Base-by-base conservation (phyloP, 2,329 filamentous ascomycete genomes). In the Aureobasidium sp. region DNA sequence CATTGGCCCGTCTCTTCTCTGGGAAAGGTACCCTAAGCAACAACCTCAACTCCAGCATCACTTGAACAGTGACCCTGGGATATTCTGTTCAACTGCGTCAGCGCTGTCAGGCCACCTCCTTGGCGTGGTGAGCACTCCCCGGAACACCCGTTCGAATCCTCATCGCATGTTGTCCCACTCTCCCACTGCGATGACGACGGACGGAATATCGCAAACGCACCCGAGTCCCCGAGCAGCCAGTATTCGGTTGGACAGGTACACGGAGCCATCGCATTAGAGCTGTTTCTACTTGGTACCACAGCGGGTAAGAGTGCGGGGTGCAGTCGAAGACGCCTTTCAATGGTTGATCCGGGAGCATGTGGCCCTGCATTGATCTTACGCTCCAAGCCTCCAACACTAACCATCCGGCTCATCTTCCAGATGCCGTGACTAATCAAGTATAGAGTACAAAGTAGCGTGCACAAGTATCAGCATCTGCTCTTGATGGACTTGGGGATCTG, bases 301-400 rank as follows among this genome's bases (percentile, higher is more conserved):
- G 33, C 55, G 55, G 55, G 43, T 58, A 58, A 31, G 33, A 49
- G 55, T 58, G 55, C 55, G 55, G 55, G 55, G 55, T 58, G 55
- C 55, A 58, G 55, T n/a, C 11, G 6, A 10, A 33, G 43, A 9
- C 43, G 43, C 8, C 11, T 15, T 38, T 29, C 1, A 31, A 21
- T 43, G 55, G 33, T 40, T 49, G 55, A 49, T 29, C 43, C 13
- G 11, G 9, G 55, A 49, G 38, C 29, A 23, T 29, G 37, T 40
- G 31, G 43, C 43, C 42, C 55, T 58, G 55, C 43, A 31, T 49
- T 21, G n/a, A 37, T 3, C 13, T 40, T 40, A 58, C 43, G 21
- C 27, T 31, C 38, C 25, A 37, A 37, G 17, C 27, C 27, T 31
- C 38, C 25, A 37, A 37, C 25, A 45, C 53, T 57, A 45, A 10